Evolutionary conservation across 1,284 basidiomycete species (phyloP).

Genomic region (Apiotrichum mycotoxinovorans): DNA sequence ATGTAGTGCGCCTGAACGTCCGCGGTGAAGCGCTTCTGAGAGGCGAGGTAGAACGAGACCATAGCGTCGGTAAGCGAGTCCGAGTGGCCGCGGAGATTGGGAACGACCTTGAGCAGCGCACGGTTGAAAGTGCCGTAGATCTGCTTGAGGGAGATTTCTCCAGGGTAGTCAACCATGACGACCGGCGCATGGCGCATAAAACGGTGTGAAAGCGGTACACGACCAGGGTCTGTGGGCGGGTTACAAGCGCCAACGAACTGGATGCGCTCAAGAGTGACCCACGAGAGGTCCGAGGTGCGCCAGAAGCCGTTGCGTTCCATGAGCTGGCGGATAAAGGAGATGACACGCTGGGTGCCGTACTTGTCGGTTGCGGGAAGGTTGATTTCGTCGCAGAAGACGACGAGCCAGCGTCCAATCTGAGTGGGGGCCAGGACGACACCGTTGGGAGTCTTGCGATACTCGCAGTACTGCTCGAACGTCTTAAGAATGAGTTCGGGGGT

Average conservation of each 20-base stretch:
- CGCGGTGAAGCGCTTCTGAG: slow-evolving; percentile 90
- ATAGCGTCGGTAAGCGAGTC: slow-evolving; percentile 96
- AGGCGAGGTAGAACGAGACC: slow-evolving; percentile 92
- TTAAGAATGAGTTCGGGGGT: slow-evolving; percentile 97
- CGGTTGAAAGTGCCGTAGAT: slow-evolving; percentile 99
- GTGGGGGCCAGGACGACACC: slow-evolving; percentile 89
- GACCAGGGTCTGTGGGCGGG: slow-evolving; percentile 98
- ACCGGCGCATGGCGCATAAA: slow-evolving; percentile 97
- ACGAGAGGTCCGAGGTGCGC: slow-evolving; percentile 89
- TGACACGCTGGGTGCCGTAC: slow-evolving; percentile 97
- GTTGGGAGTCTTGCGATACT: slow-evolving; percentile 96
- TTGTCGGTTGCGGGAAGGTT: slow-evolving; percentile 96
- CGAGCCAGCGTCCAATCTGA: slow-evolving; percentile 96
- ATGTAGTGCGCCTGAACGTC: slow-evolving; percentile 98
- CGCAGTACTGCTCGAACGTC: slow-evolving; percentile 99
- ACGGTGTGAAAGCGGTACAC: slow-evolving; percentile 94
- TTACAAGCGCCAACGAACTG: slow-evolving; percentile 99
- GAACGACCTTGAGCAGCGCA: slow-evolving; percentile 91
- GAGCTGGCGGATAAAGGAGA: slow-evolving; percentile 95
- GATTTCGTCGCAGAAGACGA: slow-evolving; percentile 99
- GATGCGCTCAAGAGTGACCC: slow-evolving; percentile 96
- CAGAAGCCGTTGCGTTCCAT: slow-evolving; percentile 95
- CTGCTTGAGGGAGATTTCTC: slow-evolving; percentile 93
- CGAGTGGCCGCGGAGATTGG: slow-evolving; percentile 86
- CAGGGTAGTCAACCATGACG: slow-evolving; percentile 99